Evolutionary conservation across 768 basidiomycete species (phyloP).

Genomic region (Lyophyllum atratum): DNA sequence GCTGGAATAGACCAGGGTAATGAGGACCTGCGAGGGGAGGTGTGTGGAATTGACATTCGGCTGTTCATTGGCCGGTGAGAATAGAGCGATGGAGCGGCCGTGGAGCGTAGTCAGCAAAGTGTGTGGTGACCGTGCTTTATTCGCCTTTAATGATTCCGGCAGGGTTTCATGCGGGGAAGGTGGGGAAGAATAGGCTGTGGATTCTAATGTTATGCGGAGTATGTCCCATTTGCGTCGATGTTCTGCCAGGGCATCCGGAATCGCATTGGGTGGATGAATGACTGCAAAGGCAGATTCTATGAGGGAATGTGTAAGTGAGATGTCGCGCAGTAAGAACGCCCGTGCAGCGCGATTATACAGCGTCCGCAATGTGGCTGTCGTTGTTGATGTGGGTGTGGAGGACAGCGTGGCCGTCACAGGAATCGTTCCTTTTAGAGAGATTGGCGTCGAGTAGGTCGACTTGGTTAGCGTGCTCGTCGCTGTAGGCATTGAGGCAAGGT

Average conservation of each 20-base stretch:
- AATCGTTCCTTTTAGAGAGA: slow-evolving; percentile 37
- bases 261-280: slow-evolving; percentile 41
- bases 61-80: slow-evolving; percentile 53
- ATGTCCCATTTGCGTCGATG: slow-evolving; percentile 86
- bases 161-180: slow-evolving; percentile 43
- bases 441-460: slow-evolving; percentile 23
- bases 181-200: slow-evolving; percentile 66
- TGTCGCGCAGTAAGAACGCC: slow-evolving; percentile 77
- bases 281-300: slow-evolving; percentile 69
- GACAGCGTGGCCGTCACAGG: slow-evolving; percentile 11
- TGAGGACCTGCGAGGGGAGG: slow-evolving; percentile 69
- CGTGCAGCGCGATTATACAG: slow-evolving; percentile 78
- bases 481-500: slow-evolving; percentile 46
- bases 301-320: slow-evolving; percentile 64
- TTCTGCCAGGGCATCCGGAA: slow-evolving; percentile 44
- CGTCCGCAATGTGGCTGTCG: slow-evolving; percentile 59
- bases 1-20: slow-evolving; percentile 70
- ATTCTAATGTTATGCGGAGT: slow-evolving; percentile 80
- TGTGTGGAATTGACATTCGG: slow-evolving; percentile 48
- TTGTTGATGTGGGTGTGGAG: slow-evolving; percentile 27
- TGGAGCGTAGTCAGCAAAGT: slow-evolving; percentile 57
- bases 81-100: slow-evolving; percentile 66
- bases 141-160: slow-evolving; percentile 53
- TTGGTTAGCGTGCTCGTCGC: slow-evolving; percentile 45
- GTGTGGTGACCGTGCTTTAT: slow-evolving; percentile 59